These are phyloP conservation scores for Fusarium domesticum DNA, from an alignment of 2,329 filamentous ascomycete genomes.

Conservation along the genomic window DNA sequence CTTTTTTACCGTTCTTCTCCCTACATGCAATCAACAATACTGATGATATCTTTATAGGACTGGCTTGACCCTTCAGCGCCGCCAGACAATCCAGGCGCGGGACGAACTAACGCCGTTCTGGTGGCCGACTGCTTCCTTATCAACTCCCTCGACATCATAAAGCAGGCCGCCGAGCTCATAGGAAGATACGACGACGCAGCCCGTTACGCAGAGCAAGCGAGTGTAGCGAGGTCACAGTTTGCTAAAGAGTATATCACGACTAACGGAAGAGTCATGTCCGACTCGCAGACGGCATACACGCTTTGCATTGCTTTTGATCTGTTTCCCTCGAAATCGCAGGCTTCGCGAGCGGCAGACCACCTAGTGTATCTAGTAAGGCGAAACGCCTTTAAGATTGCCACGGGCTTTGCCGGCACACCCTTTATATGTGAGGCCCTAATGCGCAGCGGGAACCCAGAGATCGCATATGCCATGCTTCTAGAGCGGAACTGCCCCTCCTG, in stretches of 20 bases:
- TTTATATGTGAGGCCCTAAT: slow-evolving; percentile 34
- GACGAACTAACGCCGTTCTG: slow-evolving; percentile 36
- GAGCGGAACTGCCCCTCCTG: slow-evolving; percentile 43
- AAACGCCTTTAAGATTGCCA: slow-evolving; percentile 33
- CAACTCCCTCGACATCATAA: slow-evolving; percentile 37
- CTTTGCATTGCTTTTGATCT: slow-evolving; percentile 34
- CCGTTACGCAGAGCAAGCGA: slow-evolving; percentile 17
- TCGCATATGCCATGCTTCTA: slow-evolving; percentile 46
- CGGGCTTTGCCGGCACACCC: slow-evolving; percentile 43
- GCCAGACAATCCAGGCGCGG: slow-evolving; percentile 33
- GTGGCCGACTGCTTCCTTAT: slow-evolving; percentile 45
- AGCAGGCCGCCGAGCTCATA: slow-evolving; percentile 32
- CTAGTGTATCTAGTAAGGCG: slow-evolving; percentile 28
- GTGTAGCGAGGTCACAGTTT: slow-evolving; percentile 11
- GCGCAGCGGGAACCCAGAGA: slow-evolving; percentile 25
- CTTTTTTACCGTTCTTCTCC: neutral
- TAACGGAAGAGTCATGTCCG: neutral
- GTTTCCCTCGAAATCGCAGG: slow-evolving; percentile 27
- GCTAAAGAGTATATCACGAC: neutral
- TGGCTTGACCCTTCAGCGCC: slow-evolving; percentile 47
- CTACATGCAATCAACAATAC: too few species aligned
- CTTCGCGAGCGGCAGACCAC: slow-evolving; percentile 29
- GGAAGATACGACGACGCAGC: slow-evolving; percentile 25
- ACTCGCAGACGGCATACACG: neutral
- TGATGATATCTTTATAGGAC: slow-evolving; percentile 38